A percentile compares a stretch with the other conserved stretches of the same genome.
Evolutionary conservation across 2,329 filamentous ascomycete species (phyloP).

Genomic region (Davidsoniella virescens): DNA sequence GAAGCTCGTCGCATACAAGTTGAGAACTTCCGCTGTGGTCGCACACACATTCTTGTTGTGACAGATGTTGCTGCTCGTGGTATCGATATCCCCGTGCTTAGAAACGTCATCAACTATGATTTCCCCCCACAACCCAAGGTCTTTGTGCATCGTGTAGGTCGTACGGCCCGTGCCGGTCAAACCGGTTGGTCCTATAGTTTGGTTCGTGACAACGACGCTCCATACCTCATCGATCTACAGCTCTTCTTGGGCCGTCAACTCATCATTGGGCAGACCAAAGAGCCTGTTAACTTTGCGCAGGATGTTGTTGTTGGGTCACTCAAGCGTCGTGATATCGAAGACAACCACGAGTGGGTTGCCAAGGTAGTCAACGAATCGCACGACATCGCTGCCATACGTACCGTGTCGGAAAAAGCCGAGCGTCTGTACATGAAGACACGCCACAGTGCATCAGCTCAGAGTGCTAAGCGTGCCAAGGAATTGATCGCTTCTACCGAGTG

Average conservation of each 20-base stretch:
- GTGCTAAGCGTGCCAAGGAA: conserved; percentile 72
- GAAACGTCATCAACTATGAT: conserved; percentile 97
- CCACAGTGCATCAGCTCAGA: conserved; percentile 78
- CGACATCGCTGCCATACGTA: conserved; percentile 55
- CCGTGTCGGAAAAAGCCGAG: conserved; percentile 73
- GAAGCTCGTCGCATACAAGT: conserved; percentile 85
- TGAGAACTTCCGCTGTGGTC: conserved; percentile 69
- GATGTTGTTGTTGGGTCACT: conserved; percentile 73
- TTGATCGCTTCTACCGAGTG: conserved; percentile 54
- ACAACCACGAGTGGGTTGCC: conserved; percentile 65
- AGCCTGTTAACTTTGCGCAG: conserved; percentile 54
- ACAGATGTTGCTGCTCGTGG: conserved; percentile 93
- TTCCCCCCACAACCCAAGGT: conserved; percentile 95
- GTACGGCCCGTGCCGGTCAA: conserved; percentile 85
- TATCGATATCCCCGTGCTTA: conserved; percentile 91
- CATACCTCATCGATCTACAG: conserved; percentile 86
- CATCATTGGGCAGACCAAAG: conserved; percentile 52
- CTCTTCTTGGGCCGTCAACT: conserved; percentile 81
- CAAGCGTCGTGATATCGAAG: conserved; percentile 55
- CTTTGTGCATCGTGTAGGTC: conserved; percentile 88
- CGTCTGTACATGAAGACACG: conserved; percentile 82
- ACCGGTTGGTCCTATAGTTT: conserved; percentile 92
- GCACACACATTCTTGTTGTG: conserved; percentile 81
- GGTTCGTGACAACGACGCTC: conserved; percentile 70
- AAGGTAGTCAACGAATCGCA: conserved; percentile 60